Conservation (phyloP, 495 filamentous ascomycete species). For the Astrocystis sublimbata region DNA sequence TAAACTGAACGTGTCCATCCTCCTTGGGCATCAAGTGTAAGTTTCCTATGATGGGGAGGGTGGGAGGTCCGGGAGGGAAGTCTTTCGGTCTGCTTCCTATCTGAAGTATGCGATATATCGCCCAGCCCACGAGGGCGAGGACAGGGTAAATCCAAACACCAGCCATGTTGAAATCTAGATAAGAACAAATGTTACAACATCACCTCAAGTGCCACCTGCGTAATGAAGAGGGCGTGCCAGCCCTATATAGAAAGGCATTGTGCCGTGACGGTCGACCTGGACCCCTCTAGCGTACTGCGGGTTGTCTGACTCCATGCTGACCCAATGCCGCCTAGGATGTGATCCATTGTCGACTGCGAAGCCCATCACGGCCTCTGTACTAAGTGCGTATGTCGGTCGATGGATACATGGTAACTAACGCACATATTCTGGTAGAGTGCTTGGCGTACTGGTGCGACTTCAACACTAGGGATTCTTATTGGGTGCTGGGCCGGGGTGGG, state of each 20-base stretch:
- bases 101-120: constrained; percentile 21
- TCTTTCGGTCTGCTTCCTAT: constrained; percentile 22
- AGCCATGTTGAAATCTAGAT: constrained; percentile 13
- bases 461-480: constrained; percentile 4
- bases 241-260: constrained; percentile 8
- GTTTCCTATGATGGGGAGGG: constrained; percentile 22
- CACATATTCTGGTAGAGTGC: not conserved
- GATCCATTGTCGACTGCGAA: constrained; percentile 2
- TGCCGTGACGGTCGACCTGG: not conserved
- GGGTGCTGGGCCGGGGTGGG: constrained; percentile 11
- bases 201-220: not conserved
- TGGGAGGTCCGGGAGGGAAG: constrained; percentile 26
- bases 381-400: too few species aligned
- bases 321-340: constrained; percentile 1
- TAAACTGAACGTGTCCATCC: constrained; percentile 21
- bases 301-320: constrained; percentile 20
- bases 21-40: constrained; percentile 25
- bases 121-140: constrained; percentile 19
- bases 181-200: not conserved
- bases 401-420: not conserved
- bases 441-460: constrained; percentile 6
- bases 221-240: not conserved
- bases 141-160: constrained; percentile 16
- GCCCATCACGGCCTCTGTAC: not conserved
- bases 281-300: not conserved